Evolutionary conservation across 2,329 filamentous ascomycete genomes (phyloP), one percentile per base, ranked within the genome.

Genomic region (Lachnellula occidentalis): DNA sequence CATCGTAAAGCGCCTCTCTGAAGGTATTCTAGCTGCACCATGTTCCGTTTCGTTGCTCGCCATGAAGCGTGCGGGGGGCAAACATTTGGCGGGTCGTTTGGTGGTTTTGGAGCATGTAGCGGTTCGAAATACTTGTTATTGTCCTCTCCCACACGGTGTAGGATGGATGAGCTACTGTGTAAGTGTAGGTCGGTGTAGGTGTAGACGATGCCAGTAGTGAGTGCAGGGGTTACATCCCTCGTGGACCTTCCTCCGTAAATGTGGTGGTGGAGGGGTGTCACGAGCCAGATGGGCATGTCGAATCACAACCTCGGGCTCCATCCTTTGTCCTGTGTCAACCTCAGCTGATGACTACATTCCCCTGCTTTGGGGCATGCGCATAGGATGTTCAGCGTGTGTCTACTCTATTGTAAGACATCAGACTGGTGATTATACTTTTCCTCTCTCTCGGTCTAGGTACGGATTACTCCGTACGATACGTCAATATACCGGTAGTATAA

Each of bases 1-100:
- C 58, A 67, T 36, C 58, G 56, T 22, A 55, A 36, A 47, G 58
- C 45, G 19, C 58, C 47, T 45, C 60, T 55, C 39, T 58, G 63
- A 34, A 64, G 57, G 54, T 64, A 63, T 61, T 61, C 63, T 55
- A 66, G 56, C 54, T 63, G 58, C 46, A 64, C 59, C 64, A 67
- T 67, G 14, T 51, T 64, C 57, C 50, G 45, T 54, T 34, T 55
- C 42, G 34, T 36, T 45, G 41, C 46, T 54, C 51, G 58, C 61
- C 61, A 64, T 63, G 55, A 56, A 61, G 19, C 41, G 15, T n/a
- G 34, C 34, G 19, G 24, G 14, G 45, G n/a, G 47, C 21, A 47
- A 42, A 34, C 50, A 46, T 43, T 17, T 19, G 41, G 9, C 14
- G n/a, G 4, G 19, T 12, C 5, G 41, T 7, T n/a, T 5, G 2